phyloP scores from a whole-genome alignment of 2,329 filamentous ascomycete genomes.

The Penicillium janthinellum region DNA sequence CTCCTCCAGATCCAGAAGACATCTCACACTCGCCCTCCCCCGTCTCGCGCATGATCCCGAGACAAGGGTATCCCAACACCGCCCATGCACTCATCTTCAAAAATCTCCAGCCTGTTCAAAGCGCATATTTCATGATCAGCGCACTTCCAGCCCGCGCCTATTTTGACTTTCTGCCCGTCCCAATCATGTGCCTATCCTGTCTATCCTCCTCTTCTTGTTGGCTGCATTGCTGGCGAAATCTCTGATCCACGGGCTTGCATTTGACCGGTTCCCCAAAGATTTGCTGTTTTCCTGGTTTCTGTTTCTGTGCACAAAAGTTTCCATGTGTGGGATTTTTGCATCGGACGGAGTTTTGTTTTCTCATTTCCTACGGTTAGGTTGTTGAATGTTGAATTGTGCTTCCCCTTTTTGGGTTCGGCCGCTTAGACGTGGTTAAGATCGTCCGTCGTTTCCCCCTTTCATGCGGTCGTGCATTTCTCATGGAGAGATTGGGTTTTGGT shows the following conservation, averaged over 20 bases:
- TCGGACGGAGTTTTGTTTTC: constrained; percentile 14
- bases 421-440: neutral
- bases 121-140: neutral
- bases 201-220: constrained; percentile 5
- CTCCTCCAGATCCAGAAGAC: constrained; percentile 2
- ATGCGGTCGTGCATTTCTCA: neutral
- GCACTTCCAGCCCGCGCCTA: neutral
- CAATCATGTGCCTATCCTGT: neutral
- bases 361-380: neutral
- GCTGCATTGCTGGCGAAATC: constrained; percentile 15
- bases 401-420: neutral
- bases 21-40: neutral
- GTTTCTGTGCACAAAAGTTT: constrained; percentile 15
- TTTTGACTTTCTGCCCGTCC: constrained; percentile 3
- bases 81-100: constrained; percentile 2
- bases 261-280: constrained; percentile 18
- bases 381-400: no score
- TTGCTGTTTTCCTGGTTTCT: neutral
- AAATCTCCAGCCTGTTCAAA: neutral
- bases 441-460: neutral
- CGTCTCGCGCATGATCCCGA: constrained; percentile 15
- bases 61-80: constrained; percentile 15
- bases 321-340: constrained; percentile 18
- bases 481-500: neutral
- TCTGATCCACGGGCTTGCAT: constrained; percentile 10